Evolutionary conservation across 371 early-diverging fungal genomes (phyloP).

Genomic region (Rhizopus arrhizus): DNA sequence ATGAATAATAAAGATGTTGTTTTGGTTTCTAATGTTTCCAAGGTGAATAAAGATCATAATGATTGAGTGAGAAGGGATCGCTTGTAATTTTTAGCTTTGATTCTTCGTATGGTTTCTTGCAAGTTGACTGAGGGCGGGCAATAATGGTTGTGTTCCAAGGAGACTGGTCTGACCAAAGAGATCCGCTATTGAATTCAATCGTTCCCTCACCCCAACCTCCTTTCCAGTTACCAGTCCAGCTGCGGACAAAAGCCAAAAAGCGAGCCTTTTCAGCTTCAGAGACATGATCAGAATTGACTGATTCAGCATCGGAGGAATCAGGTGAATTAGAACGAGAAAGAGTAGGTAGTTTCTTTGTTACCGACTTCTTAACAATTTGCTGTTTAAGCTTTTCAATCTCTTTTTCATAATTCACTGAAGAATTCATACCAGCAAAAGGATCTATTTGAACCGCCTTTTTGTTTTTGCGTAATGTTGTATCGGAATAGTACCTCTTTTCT

Average conservation of each 20-base stretch:
- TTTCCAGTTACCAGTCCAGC: slow-evolving; percentile 49
- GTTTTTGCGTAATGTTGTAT: background rate
- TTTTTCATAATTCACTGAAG: slow-evolving; percentile 42
- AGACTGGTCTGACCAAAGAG: slow-evolving; percentile 40
- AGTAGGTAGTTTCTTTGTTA: background rate
- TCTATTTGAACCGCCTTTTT: slow-evolving; percentile 12
- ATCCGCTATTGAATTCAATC: slow-evolving; percentile 13
- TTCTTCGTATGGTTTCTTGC: background rate
- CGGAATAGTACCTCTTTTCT: background rate
- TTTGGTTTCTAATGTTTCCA: slow-evolving; percentile 2
- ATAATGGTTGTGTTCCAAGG: slow-evolving; percentile 34
- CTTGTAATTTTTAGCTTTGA: background rate
- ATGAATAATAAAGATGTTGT: no score
- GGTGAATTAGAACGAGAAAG: slow-evolving; percentile 26
- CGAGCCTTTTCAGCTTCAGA: slow-evolving; percentile 49
- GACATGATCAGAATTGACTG: slow-evolving; percentile 20
- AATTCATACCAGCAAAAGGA: slow-evolving; percentile 56
- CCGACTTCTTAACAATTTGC: slow-evolving; percentile 30
- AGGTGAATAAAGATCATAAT: slow-evolving; percentile 2
- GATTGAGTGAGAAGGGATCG: background rate
- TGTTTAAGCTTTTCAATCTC: slow-evolving; percentile 50
- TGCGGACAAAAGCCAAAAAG: slow-evolving; percentile 48
- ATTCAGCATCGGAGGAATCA: slow-evolving; percentile 16
- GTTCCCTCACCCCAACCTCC: slow-evolving; percentile 33
- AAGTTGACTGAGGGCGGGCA: background rate